Evolutionary conservation across 2,329 filamentous ascomycete genomes (phyloP), one percentile per base, ranked within the genome.

Genomic region (Colletotrichum lentis): DNA sequence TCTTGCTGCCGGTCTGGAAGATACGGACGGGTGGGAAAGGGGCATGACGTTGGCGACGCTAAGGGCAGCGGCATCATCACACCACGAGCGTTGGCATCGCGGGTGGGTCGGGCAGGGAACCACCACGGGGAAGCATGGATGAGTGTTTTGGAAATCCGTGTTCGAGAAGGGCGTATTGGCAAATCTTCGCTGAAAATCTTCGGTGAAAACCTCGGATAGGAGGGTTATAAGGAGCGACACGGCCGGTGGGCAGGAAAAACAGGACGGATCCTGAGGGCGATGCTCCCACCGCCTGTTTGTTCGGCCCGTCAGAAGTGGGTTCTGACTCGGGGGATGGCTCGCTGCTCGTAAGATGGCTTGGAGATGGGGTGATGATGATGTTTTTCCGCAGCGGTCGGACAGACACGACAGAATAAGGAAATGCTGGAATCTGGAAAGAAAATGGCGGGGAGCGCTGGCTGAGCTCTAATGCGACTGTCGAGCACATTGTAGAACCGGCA

Each of bases 331-430:
- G 24, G 31, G 41, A 22, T 62, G 63, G 50, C 58, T 57, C 59
- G 64, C 53, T 53, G 50, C 58, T 59, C 66, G 66, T 65, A 61
- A 69, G 66, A 69, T 31, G 37, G 18, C 1, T 41, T 14, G 43
- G 10, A n/a, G 37, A 66, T 69, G 66, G 56, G 43, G 56, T 66
- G 66, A 69, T 69, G 62, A 64, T 68, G 66, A 66, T 69, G 62
- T 56, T 61, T 61, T 66, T 44, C 54, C 14, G 27, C 16, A 5
- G 20, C 14, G 18, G 27, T 56, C 66, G 66, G 66, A 69, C 55
- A 27, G 66, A 56, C 41, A 62, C 66, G 55, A 49, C 44, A 37
- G 16, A 44, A 18, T n/a, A 55, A 55, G 55, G 39, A 24, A 35
- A 66, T 56, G 37, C 44, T 41, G 62, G 37, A 20, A 8, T 14